Base-by-base conservation (phyloP, 2,329 filamentous ascomycete genomes). In the Neonectria sp. region DNA sequence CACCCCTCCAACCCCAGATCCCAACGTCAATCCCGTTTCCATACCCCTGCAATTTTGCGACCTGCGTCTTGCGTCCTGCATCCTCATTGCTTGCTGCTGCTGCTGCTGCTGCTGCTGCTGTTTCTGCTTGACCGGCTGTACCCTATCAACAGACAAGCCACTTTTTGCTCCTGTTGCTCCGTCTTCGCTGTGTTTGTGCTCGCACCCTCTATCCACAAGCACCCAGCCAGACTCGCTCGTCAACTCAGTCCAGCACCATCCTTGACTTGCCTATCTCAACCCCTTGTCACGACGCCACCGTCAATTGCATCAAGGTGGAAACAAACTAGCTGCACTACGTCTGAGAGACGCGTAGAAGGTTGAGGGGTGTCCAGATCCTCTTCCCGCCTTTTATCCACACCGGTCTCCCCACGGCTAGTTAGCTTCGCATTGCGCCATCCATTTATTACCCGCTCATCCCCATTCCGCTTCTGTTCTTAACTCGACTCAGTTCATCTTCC, bases 361-460 rank as follows among this genome's bases (percentile, higher is more conserved):
- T 25, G 24, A n/a, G 48, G 35, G 43, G 63, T 58, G 46, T 57
- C 46, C 57, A 60, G 63, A 48, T 57, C 43, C 33, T 56, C 49
- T 67, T 67, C 55, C 60, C 64, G 59, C 55, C 55, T 52, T 53
- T 58, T 55, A 51, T 21, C 55, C 59, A 63, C 60, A 63, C 64
- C 53, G 35, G 25, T 43, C 48, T 40, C 15, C 52, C 21, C 40
- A 25, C 40, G n/a, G 43, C 55, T 49, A 31, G 21, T 49, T 53
- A 53, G 59, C 58, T 53, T 57, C 58, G 31, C 33, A 40, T 62
- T 37, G 51, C 59, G 29, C 59, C 59, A 66, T 58, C 63, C 59
- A 61, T 66, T 66, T 62, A 66, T 62, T 66, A 58, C 46, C 55
- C 58, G 37, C 48, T 48, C 29, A 12, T 66, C 63, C 53, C 62